A percentile compares a stretch with the other conserved stretches of the same genome.
These are phyloP conservation scores for Moesziomyces sp. DNA, from an alignment of 1,284 basidiomycete genomes.

Conservation along the genomic window DNA sequence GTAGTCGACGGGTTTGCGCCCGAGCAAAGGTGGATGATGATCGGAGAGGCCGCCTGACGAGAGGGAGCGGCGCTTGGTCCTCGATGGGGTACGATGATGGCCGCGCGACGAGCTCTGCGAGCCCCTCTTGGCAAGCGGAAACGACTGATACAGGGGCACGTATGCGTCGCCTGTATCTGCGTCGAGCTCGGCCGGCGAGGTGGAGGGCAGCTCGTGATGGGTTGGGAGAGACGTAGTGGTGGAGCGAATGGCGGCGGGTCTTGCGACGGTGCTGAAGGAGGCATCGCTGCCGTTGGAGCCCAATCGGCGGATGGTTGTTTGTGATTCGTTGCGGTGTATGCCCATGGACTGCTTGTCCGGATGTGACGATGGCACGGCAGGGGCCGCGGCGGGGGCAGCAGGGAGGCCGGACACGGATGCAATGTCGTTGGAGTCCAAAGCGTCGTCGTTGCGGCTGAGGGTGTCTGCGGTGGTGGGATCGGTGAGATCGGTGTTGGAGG, in stretches of 20 bases:
- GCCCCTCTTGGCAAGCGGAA: constrained; percentile 40
- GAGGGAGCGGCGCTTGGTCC: constrained; percentile 92
- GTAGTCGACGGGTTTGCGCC: constrained; percentile 72
- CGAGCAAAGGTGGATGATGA: constrained; percentile 49
- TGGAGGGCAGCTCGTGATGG: constrained; percentile 46
- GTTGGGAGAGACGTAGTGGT: constrained; percentile 47
- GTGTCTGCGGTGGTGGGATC: constrained; percentile 49
- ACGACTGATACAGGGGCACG: constrained; percentile 28
- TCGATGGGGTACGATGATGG: constrained; percentile 83
- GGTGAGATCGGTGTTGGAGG: constrained; percentile 48
- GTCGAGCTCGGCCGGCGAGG: constrained; percentile 2
- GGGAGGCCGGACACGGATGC: neutral
- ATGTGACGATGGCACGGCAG: constrained; percentile 3
- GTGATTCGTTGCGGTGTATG: constrained; percentile 68
- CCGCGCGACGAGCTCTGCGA: constrained; percentile 55
- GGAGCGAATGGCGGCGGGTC: constrained; percentile 18
- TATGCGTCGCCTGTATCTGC: constrained; percentile 11
- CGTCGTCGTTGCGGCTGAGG: constrained; percentile 27
- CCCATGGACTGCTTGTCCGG: constrained; percentile 25
- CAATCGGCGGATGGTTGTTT: constrained; percentile 69
- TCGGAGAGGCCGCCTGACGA: constrained; percentile 68
- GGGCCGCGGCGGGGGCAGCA: neutral
- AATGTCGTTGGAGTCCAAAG: constrained; percentile 1
- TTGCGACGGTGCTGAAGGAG: constrained; percentile 22
- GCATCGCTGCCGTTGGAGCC: constrained; percentile 57